Base-by-base conservation (phyloP, 371 early-diverging fungal genomes). In the Zychaea mexicana region DNA sequence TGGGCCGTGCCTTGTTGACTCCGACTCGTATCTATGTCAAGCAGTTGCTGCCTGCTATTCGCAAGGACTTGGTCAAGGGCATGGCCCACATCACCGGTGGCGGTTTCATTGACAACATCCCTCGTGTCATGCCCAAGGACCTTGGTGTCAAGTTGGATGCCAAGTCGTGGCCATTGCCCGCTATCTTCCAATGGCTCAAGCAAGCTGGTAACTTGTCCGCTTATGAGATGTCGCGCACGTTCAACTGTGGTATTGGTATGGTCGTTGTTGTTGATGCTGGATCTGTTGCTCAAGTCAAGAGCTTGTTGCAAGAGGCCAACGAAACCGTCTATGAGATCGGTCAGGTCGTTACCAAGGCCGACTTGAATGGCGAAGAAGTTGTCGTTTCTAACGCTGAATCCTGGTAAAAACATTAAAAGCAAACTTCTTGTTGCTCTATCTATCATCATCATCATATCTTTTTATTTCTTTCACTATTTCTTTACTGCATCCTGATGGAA, bases 181-280 rank as follows among this genome's bases (percentile, higher is more conserved):
- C 90, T n/a, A 92, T 98, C 57, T 98, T 98, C 86, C 86, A 88
- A 69, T 98, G 98, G 98, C 74, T 97, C 64, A 93, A 94, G 85
- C 71, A 82, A 62, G 85, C 91, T 9, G 98, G 98, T 61, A 88
- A 90, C 60, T 84, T 95, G n/a, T 86, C 88, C 10, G 83, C 88
- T 56, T 75, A 76, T 61, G 98, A 98, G 77, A 89, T 98, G 89
- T 88, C 94, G 9, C 87, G 97, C 58, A 98, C 98, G 0, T 98
- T 98, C 84, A 98, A 98, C 87, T 97, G 98, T 77, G 98, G 98
- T 70, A 92, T 98, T 61, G 98, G 98, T 66, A 96, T 98, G 98
- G 91, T 97, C 30, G 72, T 97, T 3, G 88, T 97, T 27, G 95
- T 93, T n/a, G 85, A 85, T 47, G 60, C 72, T 31, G 84, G 77